Evolutionary conservation across 768 basidiomycete genomes (phyloP), one percentile per base, ranked within the genome.

Genomic region (Phylloporus sp.): DNA sequence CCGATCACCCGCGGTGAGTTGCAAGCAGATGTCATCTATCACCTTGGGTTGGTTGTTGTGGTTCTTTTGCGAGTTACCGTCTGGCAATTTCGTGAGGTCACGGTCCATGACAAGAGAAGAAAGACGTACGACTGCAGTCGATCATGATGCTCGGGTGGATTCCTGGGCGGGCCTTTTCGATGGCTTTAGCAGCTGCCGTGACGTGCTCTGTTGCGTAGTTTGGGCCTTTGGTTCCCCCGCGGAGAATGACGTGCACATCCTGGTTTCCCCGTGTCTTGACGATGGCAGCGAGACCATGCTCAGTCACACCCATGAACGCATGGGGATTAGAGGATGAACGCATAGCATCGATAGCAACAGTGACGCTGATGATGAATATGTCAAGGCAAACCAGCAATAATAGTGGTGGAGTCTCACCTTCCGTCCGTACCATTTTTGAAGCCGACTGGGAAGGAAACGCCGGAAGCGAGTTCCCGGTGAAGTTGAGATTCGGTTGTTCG

Each of bases 351-450:
- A 98, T 87, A 3, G 95, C 95, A 28, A 98, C 90, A 1, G 79
- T 71, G 39, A 97, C 84, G 48, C 81, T 82, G 51, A 26, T 8
- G 52, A 31, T 50, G 26, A 49, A 46, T 2, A 50, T 21, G 42
- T 9, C 23, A 23, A 47, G 46, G 8, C 9, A 5, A 1, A 11
- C 10, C 14, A 34, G 21, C 24, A 48, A 33, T 9, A 24, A 29
- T 22, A 15, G 5, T 9, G 9, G n/a, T n/a, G 13, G 15, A 27
- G 36, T 44, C 67, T 44, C 54, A 79, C 80, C 82, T 83, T 44
- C 96, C 96, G 66, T 98, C 95, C 4, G 96, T 99, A 44, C 96
- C 95, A 65, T 99, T 99, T 70, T 99, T 99, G 83, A 99, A 99
- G 9, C 92, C 90, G 54, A 97, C 91, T 18, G 96, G 94, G 84